Conservation (phyloP, 116 monocot species). For the Papilionanthe hybrid region DNA sequence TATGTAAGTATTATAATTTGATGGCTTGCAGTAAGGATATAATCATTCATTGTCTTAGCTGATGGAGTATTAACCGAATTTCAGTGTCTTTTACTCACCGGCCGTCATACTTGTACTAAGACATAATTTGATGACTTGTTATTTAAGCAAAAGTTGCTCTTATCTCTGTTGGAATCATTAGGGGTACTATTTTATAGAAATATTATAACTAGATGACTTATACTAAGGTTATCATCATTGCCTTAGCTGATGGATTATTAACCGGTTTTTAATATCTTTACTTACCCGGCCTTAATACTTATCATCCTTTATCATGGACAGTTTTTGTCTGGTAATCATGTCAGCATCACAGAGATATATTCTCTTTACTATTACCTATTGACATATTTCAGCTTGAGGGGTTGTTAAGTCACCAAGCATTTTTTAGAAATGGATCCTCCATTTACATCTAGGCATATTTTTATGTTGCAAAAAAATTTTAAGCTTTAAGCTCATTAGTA, state of each 20-base stretch:
- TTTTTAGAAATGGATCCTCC: background rate
- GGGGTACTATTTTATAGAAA: constrained; percentile 72
- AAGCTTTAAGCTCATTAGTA: background rate
- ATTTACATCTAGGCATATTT: background rate
- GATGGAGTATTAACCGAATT: too few relatives aligned
- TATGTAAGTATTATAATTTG: constrained; percentile 41
- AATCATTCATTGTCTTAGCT: background rate
- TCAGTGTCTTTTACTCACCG: too few relatives aligned
- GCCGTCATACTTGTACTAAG: background rate
- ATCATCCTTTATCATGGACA: background rate
- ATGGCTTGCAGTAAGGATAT: background rate
- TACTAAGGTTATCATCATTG: background rate
- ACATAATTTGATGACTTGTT: constrained; percentile 13
- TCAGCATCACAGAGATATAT: background rate
- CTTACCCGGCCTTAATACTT: background rate
- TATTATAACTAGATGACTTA: constrained; percentile 2
- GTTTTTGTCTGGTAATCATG: background rate
- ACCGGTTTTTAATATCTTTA: background rate
- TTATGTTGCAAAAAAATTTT: background rate
- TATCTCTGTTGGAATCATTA: constrained; percentile 81
- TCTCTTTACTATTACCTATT: background rate
- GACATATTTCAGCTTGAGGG: background rate
- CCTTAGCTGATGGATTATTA: background rate
- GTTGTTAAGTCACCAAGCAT: background rate
- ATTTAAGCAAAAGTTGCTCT: constrained; percentile 85